Evolutionary conservation across 202 grass and related monocot genomes (phyloP), one percentile per base, ranked within the genome.

Genomic region (Digitaria exilis): DNA sequence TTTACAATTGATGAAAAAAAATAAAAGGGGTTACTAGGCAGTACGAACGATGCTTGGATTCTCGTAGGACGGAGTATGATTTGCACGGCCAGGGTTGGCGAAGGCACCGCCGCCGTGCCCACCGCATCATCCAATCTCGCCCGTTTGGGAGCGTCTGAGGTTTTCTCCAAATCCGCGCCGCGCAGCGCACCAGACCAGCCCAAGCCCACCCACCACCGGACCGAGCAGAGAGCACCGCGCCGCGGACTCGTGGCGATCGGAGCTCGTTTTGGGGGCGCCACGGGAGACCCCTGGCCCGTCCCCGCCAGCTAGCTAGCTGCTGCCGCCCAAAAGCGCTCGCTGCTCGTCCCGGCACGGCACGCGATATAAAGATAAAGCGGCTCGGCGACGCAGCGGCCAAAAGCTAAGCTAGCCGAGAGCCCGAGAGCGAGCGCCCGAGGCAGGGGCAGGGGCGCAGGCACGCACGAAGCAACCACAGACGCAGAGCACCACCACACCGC

Each of bases 51-150:
- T 9, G 39, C 39, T 25, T 26, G 66, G 39, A 45, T 69, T 45
- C 24, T 25, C 54, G 54, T 2, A 45, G 43, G 10, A n/a, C n/a
- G n/a, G n/a, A 29, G 14, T 16, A 42, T 12, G 65, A 68, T 43
- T 43, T 46, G n/a, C 28, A 22, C 41, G n/a, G 9, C n/a, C 54
- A 45, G 7, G 52, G 51, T 55, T 22, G 51, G 51, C 51, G 2
- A 8, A 8, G 19, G 50, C 50, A 52, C 19, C 21, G 43, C 43
- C 42, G 22, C n/a, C 9, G n/a, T 16, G 39, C 1, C 55, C 81
- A 34, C 82, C 15, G 67, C 62, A 37, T n/a, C n/a, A n/a, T n/a
- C n/a, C n/a, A n/a, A n/a, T 84, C 37, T 67, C n/a, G 46, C 81
- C 31, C 35, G 7, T 77, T 84, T 60, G 73, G 62, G 58, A 77